Conservation (phyloP, 805 yeast species). For the Zygoascus flipseniorum region DNA sequence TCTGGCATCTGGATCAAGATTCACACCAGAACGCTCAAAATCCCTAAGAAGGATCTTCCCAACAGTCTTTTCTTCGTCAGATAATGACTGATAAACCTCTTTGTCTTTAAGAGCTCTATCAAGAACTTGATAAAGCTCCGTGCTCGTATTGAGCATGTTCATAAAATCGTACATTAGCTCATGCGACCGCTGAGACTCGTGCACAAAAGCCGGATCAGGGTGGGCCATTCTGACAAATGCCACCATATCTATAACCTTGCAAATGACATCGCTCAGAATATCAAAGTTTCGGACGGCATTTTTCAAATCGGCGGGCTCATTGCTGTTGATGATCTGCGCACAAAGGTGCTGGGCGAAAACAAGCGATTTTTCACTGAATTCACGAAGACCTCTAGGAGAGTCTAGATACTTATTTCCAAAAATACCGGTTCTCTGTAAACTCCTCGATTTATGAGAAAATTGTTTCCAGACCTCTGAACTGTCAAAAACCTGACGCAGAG, state of each 20-base stretch:
- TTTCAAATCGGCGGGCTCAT: slow-evolving; percentile 37
- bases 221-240: slow-evolving; percentile 87
- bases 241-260: slow-evolving; percentile 89
- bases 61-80: slow-evolving; percentile 71
- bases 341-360: slow-evolving; percentile 56
- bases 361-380: slow-evolving; percentile 61
- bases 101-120: slow-evolving; percentile 42
- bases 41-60: slow-evolving; percentile 75
- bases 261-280: slow-evolving; percentile 75
- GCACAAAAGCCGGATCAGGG: slow-evolving; percentile 61
- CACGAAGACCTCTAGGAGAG: slow-evolving; percentile 59
- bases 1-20: slow-evolving; percentile 56
- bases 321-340: slow-evolving; percentile 39
- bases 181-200: slow-evolving; percentile 81
- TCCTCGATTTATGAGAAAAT: background rate
- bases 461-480: slow-evolving; percentile 5
- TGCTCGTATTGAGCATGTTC: slow-evolving; percentile 85
- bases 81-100: slow-evolving; percentile 34
- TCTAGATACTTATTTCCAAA: slow-evolving; percentile 65
- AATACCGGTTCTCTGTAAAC: slow-evolving; percentile 42
- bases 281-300: slow-evolving; percentile 63
- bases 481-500: slow-evolving; percentile 9
- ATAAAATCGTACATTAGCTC: slow-evolving; percentile 85
- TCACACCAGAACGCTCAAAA: slow-evolving; percentile 84
- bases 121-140: slow-evolving; percentile 55